Evolutionary conservation across 2,329 filamentous ascomycete species (phyloP), one percentile per base, ranked within the genome.

Genomic region (Penicillium crustosum): DNA sequence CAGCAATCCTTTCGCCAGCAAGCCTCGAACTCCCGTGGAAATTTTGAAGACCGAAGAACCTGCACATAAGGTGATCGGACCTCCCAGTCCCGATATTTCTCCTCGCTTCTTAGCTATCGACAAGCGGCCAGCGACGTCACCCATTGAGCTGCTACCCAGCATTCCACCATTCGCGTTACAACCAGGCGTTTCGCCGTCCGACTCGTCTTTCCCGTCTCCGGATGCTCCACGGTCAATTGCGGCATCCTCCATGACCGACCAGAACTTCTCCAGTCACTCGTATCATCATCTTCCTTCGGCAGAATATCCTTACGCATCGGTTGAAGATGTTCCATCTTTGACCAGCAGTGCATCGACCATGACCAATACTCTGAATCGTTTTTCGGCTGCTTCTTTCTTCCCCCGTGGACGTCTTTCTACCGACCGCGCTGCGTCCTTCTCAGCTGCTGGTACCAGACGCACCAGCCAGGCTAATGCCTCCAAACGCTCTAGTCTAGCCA

Each of bases 281-380:
- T 73, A 72, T 41, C 64, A 71, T 43, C 73, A 79, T 42, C 70
- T 71, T 23, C 68, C 69, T 43, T 68, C 73, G 49, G 75, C 73
- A 41, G 75, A 78, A 17, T 70, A 71, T 57, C 70, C 73, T 35
- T 76, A 78, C 41, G 71, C 70, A 36, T 81, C 79, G 1, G 70
- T 75, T 42, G 79, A 81, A 43, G 79, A 81, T 71, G 77, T 81
- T 4, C 79, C 79, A 17, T 81, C 79, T 27, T 67, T 81, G 33
- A 81, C 77, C 27, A 80, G 79, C 64, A 80, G 78, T 62, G 74
- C 78, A 41, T 81, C 79, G 1, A 81, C 77, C 10, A 76, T 73
- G 67, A 78, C 77, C 27, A 78, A 76, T 49, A 74, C 73, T 25
- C 54, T 77, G 21, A 71, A 75, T 35, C 75, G 78, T 27, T 71